Conservation (phyloP, 805 yeast species). For the Nakazawaea ernobii region DNA sequence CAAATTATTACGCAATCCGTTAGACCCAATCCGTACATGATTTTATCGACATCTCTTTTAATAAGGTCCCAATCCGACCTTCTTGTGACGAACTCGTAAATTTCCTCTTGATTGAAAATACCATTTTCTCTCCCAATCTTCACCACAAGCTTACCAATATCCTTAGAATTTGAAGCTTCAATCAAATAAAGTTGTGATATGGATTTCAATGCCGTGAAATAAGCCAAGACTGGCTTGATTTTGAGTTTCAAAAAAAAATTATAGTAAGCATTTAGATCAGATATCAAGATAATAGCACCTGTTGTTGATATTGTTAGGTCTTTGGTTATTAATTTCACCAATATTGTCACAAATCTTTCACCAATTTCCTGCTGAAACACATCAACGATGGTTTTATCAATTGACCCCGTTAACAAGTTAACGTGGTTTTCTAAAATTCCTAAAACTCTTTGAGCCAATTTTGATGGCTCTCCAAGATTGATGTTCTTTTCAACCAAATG, state of each 20-base stretch:
- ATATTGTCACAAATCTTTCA: conserved; percentile 68
- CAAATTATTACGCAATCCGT: conserved; percentile 59
- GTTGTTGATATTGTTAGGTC: conserved; percentile 62
- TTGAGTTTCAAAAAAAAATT: conserved; percentile 60
- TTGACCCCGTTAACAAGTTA: conserved; percentile 65
- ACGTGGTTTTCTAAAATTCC: conserved; percentile 64
- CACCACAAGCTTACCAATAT: conserved; percentile 75
- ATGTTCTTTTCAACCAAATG: conserved; percentile 14
- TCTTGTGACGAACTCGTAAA: conserved; percentile 85
- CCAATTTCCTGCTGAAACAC: conserved; percentile 94
- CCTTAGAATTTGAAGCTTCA: conserved; percentile 64
- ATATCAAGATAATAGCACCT: conserved; percentile 79
- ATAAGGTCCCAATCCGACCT: conserved; percentile 82
- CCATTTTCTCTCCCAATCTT: conserved; percentile 86
- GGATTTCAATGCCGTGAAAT: conserved; percentile 74
- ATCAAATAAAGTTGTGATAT: conserved; percentile 82
- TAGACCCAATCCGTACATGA: conserved; percentile 86
- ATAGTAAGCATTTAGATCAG: conserved; percentile 76
- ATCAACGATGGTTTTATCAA: conserved; percentile 83
- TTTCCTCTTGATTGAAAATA: conserved; percentile 85
- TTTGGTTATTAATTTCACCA: conserved; percentile 72
- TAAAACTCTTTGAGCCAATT: conserved; percentile 61
- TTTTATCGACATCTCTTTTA: conserved; percentile 78
- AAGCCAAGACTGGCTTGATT: conserved; percentile 65
- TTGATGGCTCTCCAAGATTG: conserved; percentile 33